Evolutionary conservation across 352 stramenopile genomes (phyloP).

Genomic region (Heterotrichella gracilis): DNA sequence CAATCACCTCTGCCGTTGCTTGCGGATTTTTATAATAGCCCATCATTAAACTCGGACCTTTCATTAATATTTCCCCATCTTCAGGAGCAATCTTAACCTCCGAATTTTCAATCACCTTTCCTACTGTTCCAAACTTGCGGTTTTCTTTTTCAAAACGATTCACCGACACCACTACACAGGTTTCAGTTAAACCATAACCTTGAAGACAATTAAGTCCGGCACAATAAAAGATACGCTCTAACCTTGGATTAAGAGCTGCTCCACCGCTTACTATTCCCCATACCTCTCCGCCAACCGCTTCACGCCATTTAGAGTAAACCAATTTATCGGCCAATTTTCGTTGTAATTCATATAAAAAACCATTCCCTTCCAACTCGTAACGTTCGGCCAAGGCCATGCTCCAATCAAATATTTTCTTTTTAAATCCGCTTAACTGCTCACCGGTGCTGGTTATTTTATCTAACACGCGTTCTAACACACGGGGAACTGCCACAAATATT

Average conservation of each 20-base stretch:
- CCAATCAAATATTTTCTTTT: constrained; percentile 11
- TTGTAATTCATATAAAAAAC: background rate
- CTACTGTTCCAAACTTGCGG: background rate
- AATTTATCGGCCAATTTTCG: background rate
- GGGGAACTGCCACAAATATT: background rate
- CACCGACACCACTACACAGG: background rate
- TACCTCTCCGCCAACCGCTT: background rate
- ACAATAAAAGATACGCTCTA: background rate
- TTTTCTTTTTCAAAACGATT: background rate
- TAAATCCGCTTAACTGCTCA: background rate
- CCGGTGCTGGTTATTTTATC: background rate
- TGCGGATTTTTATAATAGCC: constrained; percentile 13
- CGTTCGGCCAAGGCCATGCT: background rate
- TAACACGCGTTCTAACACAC: constrained; percentile 5
- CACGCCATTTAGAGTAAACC: constrained; percentile 1
- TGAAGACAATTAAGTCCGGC: background rate
- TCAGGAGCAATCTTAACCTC: background rate
- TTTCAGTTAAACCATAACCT: background rate
- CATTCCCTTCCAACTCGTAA: constrained; percentile 4
- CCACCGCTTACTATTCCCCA: background rate
- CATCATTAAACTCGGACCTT: constrained; percentile 2
- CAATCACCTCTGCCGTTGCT: background rate
- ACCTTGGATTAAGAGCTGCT: background rate
- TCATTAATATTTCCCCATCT: background rate
- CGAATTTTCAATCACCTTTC: background rate